Evolutionary conservation across 768 basidiomycete genomes (phyloP).

Genomic region (Tulasnella sp.): DNA sequence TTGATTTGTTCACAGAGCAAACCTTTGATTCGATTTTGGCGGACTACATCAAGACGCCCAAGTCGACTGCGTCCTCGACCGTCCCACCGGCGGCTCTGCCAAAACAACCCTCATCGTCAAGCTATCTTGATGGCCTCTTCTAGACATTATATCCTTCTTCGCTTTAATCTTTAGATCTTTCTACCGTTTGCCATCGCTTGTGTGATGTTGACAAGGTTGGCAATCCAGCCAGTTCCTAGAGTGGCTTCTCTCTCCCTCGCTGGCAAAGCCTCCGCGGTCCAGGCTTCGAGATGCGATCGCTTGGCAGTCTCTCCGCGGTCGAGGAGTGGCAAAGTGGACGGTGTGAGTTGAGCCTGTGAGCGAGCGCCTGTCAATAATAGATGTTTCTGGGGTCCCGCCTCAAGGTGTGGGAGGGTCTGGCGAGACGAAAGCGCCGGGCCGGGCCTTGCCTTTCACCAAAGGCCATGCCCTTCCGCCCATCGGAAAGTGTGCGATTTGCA

Average conservation of each 20-base stretch:
- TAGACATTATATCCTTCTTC: slow-evolving; percentile 18
- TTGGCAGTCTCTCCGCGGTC: neutral
- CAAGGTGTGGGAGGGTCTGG: neutral
- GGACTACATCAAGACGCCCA: slow-evolving; percentile 54
- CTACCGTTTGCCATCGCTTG: neutral
- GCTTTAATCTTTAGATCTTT: neutral
- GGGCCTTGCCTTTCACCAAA: neutral
- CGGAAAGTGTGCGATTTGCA: neutral
- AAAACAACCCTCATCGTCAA: neutral
- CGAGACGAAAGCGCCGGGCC: neutral
- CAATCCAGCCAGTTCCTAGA: neutral
- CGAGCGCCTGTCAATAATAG: neutral
- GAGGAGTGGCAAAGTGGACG: neutral
- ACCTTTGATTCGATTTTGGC: slow-evolving; percentile 67
- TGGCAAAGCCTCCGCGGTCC: neutral
- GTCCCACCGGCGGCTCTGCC: slow-evolving; percentile 21
- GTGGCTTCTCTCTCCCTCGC: neutral
- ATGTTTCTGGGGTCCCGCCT: neutral
- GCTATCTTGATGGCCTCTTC: slow-evolving; percentile 28
- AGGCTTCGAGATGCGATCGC: neutral
- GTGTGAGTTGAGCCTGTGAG: neutral
- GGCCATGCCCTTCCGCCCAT: neutral
- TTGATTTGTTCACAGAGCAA: slow-evolving; percentile 1
- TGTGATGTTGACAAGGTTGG: neutral
- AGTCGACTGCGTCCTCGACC: slow-evolving; percentile 33